Conservation (phyloP, 768 basidiomycete genomes). For the Amyloporia xantha region DNA sequence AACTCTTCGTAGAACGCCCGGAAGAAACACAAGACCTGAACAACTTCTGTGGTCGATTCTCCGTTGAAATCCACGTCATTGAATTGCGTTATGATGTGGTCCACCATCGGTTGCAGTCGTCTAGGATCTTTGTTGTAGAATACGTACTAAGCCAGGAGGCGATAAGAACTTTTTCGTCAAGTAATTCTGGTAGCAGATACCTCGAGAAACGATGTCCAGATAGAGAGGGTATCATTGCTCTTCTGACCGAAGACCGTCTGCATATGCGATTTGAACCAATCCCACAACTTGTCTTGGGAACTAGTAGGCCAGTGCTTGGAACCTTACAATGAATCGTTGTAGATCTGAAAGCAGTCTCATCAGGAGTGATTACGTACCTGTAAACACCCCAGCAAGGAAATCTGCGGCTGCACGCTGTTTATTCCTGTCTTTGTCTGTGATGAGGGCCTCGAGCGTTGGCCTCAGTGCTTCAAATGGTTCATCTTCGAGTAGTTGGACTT, state of each 20-base stretch:
- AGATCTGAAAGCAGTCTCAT: neutral
- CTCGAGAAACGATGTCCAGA: constrained; percentile 78
- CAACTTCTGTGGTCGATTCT: constrained; percentile 77
- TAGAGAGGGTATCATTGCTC: constrained; percentile 72
- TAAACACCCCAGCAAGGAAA: constrained; percentile 66
- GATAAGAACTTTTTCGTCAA: no score
- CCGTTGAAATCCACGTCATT: constrained; percentile 66
- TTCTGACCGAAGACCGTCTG: constrained; percentile 59
- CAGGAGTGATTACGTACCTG: constrained; percentile 44
- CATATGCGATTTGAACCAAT: constrained; percentile 71
- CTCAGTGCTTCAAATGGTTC: constrained; percentile 57
- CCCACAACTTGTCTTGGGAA: constrained; percentile 68
- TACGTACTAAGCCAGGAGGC: no score
- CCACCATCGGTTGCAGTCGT: constrained; percentile 70
- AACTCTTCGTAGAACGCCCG: constrained; percentile 67
- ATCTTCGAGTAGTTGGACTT: constrained; percentile 76
- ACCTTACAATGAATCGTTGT: no score
- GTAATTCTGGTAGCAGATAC: no score
- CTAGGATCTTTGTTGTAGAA: constrained; percentile 80
- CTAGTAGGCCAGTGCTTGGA: constrained; percentile 81
- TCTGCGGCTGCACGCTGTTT: constrained; percentile 88
- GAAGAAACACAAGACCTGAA: constrained; percentile 63
- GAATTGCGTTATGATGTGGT: constrained; percentile 63
- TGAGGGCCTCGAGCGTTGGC: constrained; percentile 55
- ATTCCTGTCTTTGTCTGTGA: constrained; percentile 70